Conservation (phyloP, 768 basidiomycete species). For the Podaxis sp. region DNA sequence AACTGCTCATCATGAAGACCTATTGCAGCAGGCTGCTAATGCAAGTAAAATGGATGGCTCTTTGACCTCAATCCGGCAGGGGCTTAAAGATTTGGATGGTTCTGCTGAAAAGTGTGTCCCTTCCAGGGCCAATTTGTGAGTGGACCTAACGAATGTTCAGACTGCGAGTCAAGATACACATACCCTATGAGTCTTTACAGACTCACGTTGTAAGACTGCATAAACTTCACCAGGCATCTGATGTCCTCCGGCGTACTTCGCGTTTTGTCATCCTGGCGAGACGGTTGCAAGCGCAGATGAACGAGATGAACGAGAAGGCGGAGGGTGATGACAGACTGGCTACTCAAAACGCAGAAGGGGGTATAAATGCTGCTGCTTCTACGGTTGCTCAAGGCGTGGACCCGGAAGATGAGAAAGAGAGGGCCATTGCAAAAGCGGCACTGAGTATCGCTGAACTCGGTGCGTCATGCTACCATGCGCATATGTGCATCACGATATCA, state of each 20-base stretch:
- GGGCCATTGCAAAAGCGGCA: conserved; percentile 91
- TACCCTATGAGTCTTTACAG: conserved; percentile 76
- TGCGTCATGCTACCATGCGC: conserved; percentile 31
- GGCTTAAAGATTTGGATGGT: conserved; percentile 67
- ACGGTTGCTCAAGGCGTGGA: conserved; percentile 27
- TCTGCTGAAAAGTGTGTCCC: conserved; percentile 70
- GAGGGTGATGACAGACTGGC: conserved; percentile 12
- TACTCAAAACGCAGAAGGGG: conserved; percentile 15
- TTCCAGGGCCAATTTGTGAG: conserved; percentile 7
- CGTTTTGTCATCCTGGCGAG: conserved; percentile 83
- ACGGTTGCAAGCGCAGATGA: conserved; percentile 83
- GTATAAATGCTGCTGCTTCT: conserved; percentile 12
- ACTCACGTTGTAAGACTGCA: conserved; percentile 68
- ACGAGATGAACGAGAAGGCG: conserved; percentile 45
- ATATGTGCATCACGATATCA: conserved; percentile 5
- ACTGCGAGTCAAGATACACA: conserved; percentile 79
- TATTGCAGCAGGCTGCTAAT: conserved; percentile 78
- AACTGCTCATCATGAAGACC: conserved; percentile 73
- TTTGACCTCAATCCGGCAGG: conserved; percentile 59
- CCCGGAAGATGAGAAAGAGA: conserved; percentile 75
- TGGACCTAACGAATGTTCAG: conserved; percentile 34
- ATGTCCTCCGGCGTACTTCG: conserved; percentile 77
- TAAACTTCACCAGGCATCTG: conserved; percentile 77
- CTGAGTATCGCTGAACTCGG: conserved; percentile 89
- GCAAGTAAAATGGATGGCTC: conserved; percentile 69